phyloP scores from a whole-genome alignment of 495 filamentous ascomycete species.

The Tricharina praecox region DNA sequence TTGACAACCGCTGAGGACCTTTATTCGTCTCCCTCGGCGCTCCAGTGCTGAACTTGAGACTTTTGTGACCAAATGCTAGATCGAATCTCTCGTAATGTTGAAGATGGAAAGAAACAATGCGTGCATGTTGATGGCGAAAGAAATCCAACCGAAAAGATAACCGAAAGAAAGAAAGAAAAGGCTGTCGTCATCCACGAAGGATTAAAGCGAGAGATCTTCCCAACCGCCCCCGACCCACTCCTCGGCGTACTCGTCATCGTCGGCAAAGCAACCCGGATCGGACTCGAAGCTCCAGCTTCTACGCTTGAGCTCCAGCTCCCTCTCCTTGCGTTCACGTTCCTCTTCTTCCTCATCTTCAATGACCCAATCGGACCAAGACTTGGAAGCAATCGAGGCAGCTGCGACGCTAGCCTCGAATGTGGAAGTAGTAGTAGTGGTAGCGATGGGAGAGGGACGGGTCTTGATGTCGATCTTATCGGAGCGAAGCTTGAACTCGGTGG shows the following conservation, averaged over 20 bases:
- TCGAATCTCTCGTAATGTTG: not conserved
- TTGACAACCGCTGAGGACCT: too few relatives aligned
- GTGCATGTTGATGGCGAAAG: conserved; percentile 11
- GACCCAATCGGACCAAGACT: conserved; percentile 27
- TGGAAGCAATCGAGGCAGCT: conserved; percentile 12
- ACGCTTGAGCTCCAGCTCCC: conserved; percentile 25
- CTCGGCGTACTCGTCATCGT: conserved; percentile 24
- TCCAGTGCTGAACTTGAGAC: not conserved
- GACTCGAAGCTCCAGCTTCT: conserved; percentile 26
- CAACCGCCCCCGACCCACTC: conserved; percentile 27
- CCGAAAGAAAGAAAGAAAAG: not conserved
- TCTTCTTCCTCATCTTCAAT: conserved; percentile 26
- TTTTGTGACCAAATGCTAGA: conserved; percentile 4
- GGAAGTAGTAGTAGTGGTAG: too few relatives aligned
- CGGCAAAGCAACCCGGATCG: conserved; percentile 21
- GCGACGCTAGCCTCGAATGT: not conserved
- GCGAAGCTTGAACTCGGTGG: conserved; percentile 17
- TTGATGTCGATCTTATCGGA: conserved; percentile 23
- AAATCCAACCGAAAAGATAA: not conserved
- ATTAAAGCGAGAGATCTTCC: conserved; percentile 25
- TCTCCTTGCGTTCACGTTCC: conserved; percentile 23
- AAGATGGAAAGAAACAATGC: conserved; percentile 9
- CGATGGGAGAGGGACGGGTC: too few relatives aligned
- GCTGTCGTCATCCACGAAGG: conserved; percentile 6
- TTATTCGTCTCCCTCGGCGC: too few relatives aligned